These are phyloP conservation scores for Teratosphaeria viscida DNA, from an alignment of 2,329 filamentous ascomycete genomes.

Conservation along the genomic window DNA sequence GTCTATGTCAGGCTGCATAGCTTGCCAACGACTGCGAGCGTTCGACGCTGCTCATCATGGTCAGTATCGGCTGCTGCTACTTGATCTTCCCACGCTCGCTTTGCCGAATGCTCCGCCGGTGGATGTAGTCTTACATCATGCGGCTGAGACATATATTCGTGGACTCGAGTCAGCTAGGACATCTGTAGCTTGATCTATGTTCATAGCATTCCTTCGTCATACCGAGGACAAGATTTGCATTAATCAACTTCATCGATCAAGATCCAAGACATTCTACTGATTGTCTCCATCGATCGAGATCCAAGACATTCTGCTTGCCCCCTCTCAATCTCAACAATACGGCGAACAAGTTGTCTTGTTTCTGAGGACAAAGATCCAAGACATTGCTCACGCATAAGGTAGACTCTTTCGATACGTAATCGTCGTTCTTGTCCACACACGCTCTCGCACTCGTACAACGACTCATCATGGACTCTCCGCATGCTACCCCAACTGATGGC, in stretches of 20 bases:
- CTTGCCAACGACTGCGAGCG: too few relatives aligned
- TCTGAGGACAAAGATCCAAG: not conserved
- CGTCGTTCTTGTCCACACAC: not conserved
- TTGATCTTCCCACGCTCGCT: not conserved
- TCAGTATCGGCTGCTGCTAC: not conserved
- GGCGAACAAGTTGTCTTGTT: not conserved
- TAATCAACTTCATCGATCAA: not conserved
- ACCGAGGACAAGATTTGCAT: not conserved
- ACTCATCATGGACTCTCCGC: not conserved
- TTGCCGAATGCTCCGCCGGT: too few relatives aligned
- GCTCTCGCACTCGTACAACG: not conserved
- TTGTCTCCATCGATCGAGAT: not conserved
- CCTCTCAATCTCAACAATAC: not conserved
- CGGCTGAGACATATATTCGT: not conserved
- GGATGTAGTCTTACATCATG: not conserved
- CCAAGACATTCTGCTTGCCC: not conserved
- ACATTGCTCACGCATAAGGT: not conserved
- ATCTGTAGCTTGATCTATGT: not conserved
- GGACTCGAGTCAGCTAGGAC: not conserved
- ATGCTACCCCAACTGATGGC: not conserved
- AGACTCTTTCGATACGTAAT: not conserved
- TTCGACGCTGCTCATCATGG: too few relatives aligned
- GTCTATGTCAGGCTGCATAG: too few relatives aligned
- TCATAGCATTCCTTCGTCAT: not conserved
- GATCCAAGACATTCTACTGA: not conserved